Base-by-base conservation (phyloP, 2,329 filamentous ascomycete species). In the Pleurostoma richardsiae region DNA sequence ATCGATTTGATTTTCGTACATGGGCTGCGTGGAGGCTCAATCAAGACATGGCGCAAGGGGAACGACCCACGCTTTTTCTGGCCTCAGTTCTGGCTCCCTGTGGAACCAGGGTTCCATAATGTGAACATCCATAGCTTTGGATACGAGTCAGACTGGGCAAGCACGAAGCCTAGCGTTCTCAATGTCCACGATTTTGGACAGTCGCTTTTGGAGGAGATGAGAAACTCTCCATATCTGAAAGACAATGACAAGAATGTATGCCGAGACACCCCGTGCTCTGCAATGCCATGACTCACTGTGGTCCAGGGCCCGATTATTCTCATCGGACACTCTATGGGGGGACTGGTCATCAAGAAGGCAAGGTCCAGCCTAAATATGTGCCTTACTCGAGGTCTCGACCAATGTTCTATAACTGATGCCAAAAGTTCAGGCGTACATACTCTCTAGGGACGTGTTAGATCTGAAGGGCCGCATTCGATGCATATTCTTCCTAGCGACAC, bases 1-100 rank as follows among this genome's bases (percentile, higher is more conserved):
- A 50, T 67, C 6, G 67, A 72, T 40, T 55, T 72, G 3, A 55
- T 70, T 19, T 73, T 72, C 46, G 62, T 73, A 4, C 70, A 72
- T 49, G 68, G 69, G 2, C 56, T 73, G 2, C 59, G 66, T 3
- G 69, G 69, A 0, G 58, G 58, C n/a, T 69, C 68, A 3, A 58
- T 57, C 2, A 64, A 65, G 47, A 71, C 70, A 48, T 74, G 71
- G 70, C 59, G 59, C 5, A 64, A 67, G 45, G 53, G 58, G 1
- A 42, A 52, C 2, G 55, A 66, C 41, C 56, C 53, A 0, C 43
- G 47, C 1, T 49, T 59, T 8, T 73, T 67, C 49, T 73, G 70
- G 71, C 70, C 70, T 0, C 51, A 63, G 47, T 44, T 56, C 30
- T 73, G 65, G 64, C 58, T 72, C 0, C 64, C 69, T 0, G 44